Percentiles rank a stretch among this genome's conserved stretches.
phyloP scores from a whole-genome alignment of 2,329 filamentous ascomycete genomes.

The Onygena corvina region DNA sequence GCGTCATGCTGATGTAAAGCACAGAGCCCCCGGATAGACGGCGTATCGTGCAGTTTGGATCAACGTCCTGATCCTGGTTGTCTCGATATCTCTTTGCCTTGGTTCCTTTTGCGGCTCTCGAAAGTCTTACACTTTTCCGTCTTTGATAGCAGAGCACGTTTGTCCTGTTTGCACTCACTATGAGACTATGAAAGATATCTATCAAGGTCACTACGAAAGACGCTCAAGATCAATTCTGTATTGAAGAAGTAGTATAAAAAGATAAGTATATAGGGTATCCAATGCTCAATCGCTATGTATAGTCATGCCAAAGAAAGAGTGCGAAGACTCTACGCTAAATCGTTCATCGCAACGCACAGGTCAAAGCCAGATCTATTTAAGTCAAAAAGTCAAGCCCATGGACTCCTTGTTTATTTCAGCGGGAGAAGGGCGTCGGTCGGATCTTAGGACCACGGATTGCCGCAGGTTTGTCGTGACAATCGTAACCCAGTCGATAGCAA shows the following conservation, averaged over 20 bases:
- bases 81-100: background rate
- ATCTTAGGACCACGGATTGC: slow-evolving; percentile 37
- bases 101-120: background rate
- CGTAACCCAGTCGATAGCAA: slow-evolving; percentile 40
- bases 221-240: background rate
- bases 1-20: background rate
- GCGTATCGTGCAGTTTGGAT: background rate
- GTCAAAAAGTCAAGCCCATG: background rate
- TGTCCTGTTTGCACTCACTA: slow-evolving; percentile 5
- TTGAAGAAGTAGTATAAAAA: background rate
- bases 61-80: background rate
- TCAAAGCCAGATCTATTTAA: background rate
- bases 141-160: slow-evolving; percentile 6
- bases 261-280: background rate
- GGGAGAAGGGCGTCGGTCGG: background rate
- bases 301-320: background rate
- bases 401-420: background rate
- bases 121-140: background rate
- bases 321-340: background rate
- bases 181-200: background rate
- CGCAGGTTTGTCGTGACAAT: slow-evolving; percentile 36
- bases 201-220: background rate
- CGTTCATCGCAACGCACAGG: background rate
- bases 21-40: background rate
- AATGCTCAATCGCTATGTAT: slow-evolving; percentile 2